These are phyloP conservation scores for Dictyostelium firmibasis DNA, from an alignment of 78 protist species.

Conservation along the genomic window DNA sequence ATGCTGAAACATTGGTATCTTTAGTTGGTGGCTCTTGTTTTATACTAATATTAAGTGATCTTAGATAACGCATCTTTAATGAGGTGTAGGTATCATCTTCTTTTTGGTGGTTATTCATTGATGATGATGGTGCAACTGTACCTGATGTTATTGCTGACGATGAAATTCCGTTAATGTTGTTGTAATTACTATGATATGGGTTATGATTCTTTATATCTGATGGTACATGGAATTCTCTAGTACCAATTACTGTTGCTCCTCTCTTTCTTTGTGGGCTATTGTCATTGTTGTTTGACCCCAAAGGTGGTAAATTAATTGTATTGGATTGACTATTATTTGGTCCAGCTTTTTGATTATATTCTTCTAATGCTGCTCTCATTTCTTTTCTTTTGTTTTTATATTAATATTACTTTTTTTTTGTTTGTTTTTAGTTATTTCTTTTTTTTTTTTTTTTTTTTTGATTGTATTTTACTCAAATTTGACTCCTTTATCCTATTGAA, in stretches of 20 bases:
- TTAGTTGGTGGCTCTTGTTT: constrained; percentile 22
- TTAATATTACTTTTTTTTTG: background rate
- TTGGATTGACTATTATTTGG: background rate
- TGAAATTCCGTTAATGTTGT: background rate
- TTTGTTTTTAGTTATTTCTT: background rate
- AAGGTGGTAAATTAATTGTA: background rate
- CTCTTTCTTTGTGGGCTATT: background rate
- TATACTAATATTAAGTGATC: constrained; percentile 52
- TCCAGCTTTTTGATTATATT: constrained; percentile 40
- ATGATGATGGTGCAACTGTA: background rate
- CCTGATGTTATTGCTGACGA: constrained; percentile 1
- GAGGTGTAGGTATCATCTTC: constrained; percentile 33
- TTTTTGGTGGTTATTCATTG: background rate
- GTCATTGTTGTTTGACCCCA: background rate
- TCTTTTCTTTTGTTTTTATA: background rate
- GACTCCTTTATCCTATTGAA: background rate
- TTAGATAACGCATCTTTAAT: constrained; percentile 39
- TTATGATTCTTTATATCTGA: background rate
- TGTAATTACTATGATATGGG: background rate
- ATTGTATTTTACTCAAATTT: background rate
- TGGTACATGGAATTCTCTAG: background rate
- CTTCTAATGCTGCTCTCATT: constrained; percentile 64
- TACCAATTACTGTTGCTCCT: constrained; percentile 63
- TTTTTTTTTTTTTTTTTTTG: background rate
- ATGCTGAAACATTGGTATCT: constrained; percentile 52